Evolutionary conservation across 495 filamentous ascomycete species (phyloP).

Genomic region (Beverwykella pulmonaria): DNA sequence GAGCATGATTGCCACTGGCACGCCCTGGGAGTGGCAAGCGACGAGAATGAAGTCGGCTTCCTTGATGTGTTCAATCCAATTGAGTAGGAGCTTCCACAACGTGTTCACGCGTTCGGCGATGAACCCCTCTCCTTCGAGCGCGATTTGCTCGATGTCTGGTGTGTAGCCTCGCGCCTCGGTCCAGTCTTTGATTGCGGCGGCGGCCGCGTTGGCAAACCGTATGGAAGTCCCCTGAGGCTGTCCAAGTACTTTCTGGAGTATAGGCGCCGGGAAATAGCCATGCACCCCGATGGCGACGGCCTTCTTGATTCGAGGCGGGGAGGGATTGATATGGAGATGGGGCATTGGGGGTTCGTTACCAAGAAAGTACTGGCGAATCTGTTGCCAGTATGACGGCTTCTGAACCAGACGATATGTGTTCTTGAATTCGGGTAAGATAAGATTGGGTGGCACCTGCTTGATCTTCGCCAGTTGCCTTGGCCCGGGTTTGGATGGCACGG

Average conservation of each 20-base stretch:
- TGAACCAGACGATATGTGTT: constrained; percentile 40
- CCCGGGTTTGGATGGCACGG: constrained; percentile 12
- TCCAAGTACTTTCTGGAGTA: constrained; percentile 83
- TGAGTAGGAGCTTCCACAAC: constrained; percentile 90
- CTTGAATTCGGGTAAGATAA: constrained; percentile 44
- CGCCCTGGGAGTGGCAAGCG: constrained; percentile 92
- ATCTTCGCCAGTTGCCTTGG: constrained; percentile 17
- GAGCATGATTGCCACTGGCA: constrained; percentile 92
- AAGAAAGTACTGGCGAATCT: constrained; percentile 40
- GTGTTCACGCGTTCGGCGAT: constrained; percentile 86
- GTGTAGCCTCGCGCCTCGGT: constrained; percentile 56
- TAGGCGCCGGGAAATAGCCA: constrained; percentile 85
- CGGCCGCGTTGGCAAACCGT: constrained; percentile 86
- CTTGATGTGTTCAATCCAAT: constrained; percentile 90
- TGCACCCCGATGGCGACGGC: constrained; percentile 93
- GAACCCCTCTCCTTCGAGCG: constrained; percentile 96
- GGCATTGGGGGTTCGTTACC: constrained; percentile 49
- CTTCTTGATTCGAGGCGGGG: constrained; percentile 71
- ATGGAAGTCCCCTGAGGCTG: constrained; percentile 95
- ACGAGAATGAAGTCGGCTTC: constrained; percentile 86
- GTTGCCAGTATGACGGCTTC: constrained; percentile 42
- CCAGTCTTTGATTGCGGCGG: constrained; percentile 81
- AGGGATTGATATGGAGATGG: constrained; percentile 72
- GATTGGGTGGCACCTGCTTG: constrained; percentile 36
- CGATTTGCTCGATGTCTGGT: constrained; percentile 81